Base-by-base conservation (phyloP, 2,329 filamentous ascomycete genomes). In the Monosporascus sp. region DNA sequence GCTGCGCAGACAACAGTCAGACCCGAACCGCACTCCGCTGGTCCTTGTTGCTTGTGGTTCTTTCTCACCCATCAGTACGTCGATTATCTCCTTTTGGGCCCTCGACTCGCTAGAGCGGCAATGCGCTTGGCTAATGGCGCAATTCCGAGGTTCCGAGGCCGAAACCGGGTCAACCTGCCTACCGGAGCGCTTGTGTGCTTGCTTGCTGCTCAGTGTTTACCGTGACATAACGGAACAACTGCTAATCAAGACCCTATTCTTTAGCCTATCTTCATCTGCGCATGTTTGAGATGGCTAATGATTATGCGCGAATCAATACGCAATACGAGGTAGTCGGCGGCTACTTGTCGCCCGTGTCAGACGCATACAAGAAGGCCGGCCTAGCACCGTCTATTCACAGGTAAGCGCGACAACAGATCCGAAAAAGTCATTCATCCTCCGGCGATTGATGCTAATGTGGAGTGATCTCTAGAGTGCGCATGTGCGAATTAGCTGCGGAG, bases 261-360 rank as follows among this genome's bases (percentile, higher is more conserved):
- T 19, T 46, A 46, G 43, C 86, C 7, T 88, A 88, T 65, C 78
- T 91, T 27, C 89, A 93, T 67, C 75, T 94, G 58, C 86, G 89
- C 67, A 93, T 95, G 87, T 93, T 94, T 66, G 88, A 91, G 65
- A 91, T 95, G 84, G 89, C 88, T 1, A 82, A 85, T 61, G 89
- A 94, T 71, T 92, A 88, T 71, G 85, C 85, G 61, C 85, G 86
- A 59, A 87, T 88, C 69, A 86, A 84, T 67, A 85, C 84, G 24
- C 76, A 88, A 51, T 97, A 88, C 68, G 91, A 97, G 69, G 84
- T 97, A 36, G 80, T 96, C 45, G 92, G 90, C 57, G 91, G 90
- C 50, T 96, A 93, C 69, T 76, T 93, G 58, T 90, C 86, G 24
- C 89, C 89, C n/a, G 88, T 89, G 57, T 71, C 70, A 56, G 77